Conservation (phyloP, 495 filamentous ascomycete genomes). For the Cercophora sp. region DNA sequence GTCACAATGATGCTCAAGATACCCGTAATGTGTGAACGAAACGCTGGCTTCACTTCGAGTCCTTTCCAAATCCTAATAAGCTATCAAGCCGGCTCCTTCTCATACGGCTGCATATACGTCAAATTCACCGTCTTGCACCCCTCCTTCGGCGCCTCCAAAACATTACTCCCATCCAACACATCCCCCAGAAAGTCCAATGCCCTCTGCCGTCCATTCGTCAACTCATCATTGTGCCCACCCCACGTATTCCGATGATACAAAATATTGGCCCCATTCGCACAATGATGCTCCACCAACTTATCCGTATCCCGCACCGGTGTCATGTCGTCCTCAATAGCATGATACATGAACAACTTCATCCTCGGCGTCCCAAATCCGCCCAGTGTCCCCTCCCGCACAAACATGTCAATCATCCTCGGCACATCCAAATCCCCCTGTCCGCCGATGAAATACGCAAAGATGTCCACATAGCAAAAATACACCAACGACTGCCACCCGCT, state of each 20-base stretch:
- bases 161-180: constrained; percentile 10
- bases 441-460: constrained; percentile 40
- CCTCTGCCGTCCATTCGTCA: constrained; percentile 21
- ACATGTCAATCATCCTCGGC: constrained; percentile 22
- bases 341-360: constrained; percentile 48
- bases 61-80: too few species aligned
- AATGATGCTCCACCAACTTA: constrained; percentile 38
- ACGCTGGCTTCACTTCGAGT: too few species aligned
- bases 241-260: constrained; percentile 41
- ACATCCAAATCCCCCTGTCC: constrained; percentile 27
- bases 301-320: constrained; percentile 42
- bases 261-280: constrained; percentile 34
- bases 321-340: constrained; percentile 47
- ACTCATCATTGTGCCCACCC: constrained; percentile 32
- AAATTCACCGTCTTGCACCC: constrained; percentile 16
- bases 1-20: too few species aligned
- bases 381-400: constrained; percentile 31
- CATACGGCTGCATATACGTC: constrained; percentile 17
- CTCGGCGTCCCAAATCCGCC: constrained; percentile 41
- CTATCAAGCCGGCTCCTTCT: too few species aligned
- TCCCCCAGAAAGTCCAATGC: constrained; percentile 22
- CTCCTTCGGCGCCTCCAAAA: not conserved
- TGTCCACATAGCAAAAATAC: constrained; percentile 30
- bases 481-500: constrained; percentile 19
- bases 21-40: too few species aligned